Evolutionary conservation across 2,329 filamentous ascomycete genomes (phyloP).

Genomic region (Arthrobotrys pseudoclavata): DNA sequence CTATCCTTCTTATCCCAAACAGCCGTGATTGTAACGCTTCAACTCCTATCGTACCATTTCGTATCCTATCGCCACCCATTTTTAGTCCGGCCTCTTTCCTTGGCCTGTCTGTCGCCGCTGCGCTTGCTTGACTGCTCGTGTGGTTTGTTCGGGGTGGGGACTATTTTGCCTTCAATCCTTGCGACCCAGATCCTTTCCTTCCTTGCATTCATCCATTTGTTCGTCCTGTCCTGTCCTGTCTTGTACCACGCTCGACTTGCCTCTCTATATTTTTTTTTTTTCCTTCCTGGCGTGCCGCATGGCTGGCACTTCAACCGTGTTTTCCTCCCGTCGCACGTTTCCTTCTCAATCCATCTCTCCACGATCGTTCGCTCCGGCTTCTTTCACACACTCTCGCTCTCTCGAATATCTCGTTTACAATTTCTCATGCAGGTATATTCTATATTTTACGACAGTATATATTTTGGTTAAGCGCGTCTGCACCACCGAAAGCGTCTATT

Average conservation of each 20-base stretch:
- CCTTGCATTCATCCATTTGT: neutral
- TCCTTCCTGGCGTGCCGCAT: slow-evolving; percentile 26
- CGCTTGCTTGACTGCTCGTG: neutral
- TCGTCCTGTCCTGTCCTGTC: slow-evolving; percentile 14
- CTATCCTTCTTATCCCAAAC: slow-evolving; percentile 12
- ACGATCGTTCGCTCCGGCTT: neutral
- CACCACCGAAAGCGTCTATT: slow-evolving; percentile 34
- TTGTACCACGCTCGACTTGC: slow-evolving; percentile 25
- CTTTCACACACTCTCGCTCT: neutral
- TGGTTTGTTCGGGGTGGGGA: slow-evolving; percentile 36
- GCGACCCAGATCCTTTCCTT: slow-evolving; percentile 23
- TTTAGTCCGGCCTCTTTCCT: slow-evolving; percentile 3
- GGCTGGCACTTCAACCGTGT: slow-evolving; percentile 20
- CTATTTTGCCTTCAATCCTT: slow-evolving; percentile 27
- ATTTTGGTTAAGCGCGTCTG: slow-evolving; percentile 48
- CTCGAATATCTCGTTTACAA: slow-evolving; percentile 1
- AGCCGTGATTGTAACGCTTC: neutral
- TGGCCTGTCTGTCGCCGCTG: slow-evolving; percentile 6
- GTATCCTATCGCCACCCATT: slow-evolving; percentile 7
- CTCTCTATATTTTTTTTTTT: slow-evolving; percentile 9
- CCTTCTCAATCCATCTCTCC: slow-evolving; percentile 18
- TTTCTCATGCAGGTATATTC: slow-evolving; percentile 22
- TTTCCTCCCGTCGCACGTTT: slow-evolving; percentile 25
- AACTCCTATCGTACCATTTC: neutral
- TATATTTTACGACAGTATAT: slow-evolving; percentile 23